Base-by-base conservation (phyloP, 345 rosid genomes). In the Durio zibethinus region DNA sequence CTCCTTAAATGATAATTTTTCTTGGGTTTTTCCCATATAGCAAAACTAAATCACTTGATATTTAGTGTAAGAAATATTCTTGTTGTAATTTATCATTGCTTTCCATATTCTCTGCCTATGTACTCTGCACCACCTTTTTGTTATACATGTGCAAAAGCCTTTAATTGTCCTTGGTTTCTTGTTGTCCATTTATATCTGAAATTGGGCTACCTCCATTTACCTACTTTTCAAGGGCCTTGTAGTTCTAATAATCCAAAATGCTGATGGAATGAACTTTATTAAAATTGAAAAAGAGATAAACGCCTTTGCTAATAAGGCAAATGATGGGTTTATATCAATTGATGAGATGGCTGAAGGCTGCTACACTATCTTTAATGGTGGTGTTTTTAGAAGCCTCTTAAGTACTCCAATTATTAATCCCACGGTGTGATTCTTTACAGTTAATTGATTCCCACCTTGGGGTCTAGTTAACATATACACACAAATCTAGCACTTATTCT, bases 351-450 rank as follows among this genome's bases (percentile, higher is more conserved):
- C 98, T 60, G 98, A 97, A 71, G 98, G 98, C 66, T 82, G 97
- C 75, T 93, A 91, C 84, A 94, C 97, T 18, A 85, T 90, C 76
- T 90, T 92, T 4, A 90, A 90, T 57, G 92, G 94, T 53, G 94
- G 94, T 45, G 98, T 94, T 68, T 93, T 93, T 69, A 97, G 98
- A 83, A 94, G 98, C 83, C 98, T 94, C 53, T 66, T 94, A 77
- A 94, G 98, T 83, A 94, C 98, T 66, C 98, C 98, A n/a, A 94
- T 94, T 78, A 94, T 94, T 81, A 94, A 94, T 80, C 98, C 98
- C 50, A 97, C 98, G 98, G 98, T 94, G 48, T 21, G 78, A 53
- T 80, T 38, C 76, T 29, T 21, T 47, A 9, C 20, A 18, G 14
- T 72, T 59, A n/a, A 40, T 50, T 48, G 23, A 11, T 48, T 20